These are phyloP conservation scores for Fomitopsis pinicola DNA, from an alignment of 1,284 basidiomycete species.

Conservation along the genomic window DNA sequence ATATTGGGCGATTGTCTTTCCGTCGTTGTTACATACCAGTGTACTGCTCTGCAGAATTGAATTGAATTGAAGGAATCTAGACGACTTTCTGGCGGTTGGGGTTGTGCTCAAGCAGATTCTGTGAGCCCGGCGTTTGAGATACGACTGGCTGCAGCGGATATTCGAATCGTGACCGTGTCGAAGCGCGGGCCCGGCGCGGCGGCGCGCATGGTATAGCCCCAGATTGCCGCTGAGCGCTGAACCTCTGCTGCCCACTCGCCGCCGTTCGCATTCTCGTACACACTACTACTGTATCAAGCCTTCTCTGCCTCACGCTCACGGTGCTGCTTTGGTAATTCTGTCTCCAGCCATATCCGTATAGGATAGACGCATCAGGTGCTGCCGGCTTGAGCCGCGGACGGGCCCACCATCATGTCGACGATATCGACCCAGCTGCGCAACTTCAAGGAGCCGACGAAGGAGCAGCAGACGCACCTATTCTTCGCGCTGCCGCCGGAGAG, in stretches of 20 bases:
- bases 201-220: constrained; percentile 5
- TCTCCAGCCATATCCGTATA: not conserved
- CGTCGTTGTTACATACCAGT: not conserved
- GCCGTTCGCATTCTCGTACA: too few relatives aligned
- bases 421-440: constrained; percentile 83
- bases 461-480: constrained; percentile 77
- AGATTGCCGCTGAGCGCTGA: constrained; percentile 4
- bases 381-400: not conserved
- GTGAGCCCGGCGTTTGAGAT: not conserved
- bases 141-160: not conserved
- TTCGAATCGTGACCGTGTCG: constrained; percentile 2
- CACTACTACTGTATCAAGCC: not conserved
- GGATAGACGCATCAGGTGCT: not conserved
- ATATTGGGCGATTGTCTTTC: not conserved
- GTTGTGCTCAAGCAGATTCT: not conserved
- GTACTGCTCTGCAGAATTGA: not conserved
- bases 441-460: constrained; percentile 88
- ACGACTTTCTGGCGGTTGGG: not conserved
- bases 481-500: constrained; percentile 66
- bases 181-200: not conserved
- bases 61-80: not conserved
- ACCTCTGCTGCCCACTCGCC: not conserved
- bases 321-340: not conserved
- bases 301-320: not conserved
- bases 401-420: constrained; percentile 50